Evolutionary conservation across 2,329 filamentous ascomycete genomes (phyloP).

Genomic region (Ceratocystis huliohia): DNA sequence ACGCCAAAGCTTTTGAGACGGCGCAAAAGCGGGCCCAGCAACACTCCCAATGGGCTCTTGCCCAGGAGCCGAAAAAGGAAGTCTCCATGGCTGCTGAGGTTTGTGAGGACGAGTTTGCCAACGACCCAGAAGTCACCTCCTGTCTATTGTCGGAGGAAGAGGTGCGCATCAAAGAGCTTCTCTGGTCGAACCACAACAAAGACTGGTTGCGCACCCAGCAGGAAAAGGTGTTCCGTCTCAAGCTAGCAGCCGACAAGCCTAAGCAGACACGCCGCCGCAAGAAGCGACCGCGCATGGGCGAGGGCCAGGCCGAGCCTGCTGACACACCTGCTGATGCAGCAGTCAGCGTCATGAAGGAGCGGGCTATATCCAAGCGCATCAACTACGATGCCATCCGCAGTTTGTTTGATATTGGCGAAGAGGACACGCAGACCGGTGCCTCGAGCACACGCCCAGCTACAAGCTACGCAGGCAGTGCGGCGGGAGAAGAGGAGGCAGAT

Average conservation of each 20-base stretch:
- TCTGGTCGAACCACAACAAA: slow-evolving; percentile 92
- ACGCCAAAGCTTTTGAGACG: slow-evolving; percentile 45
- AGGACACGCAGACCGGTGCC: slow-evolving; percentile 31
- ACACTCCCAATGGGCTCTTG: slow-evolving; percentile 40
- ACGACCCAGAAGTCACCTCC: slow-evolving; percentile 75
- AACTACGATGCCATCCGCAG: slow-evolving; percentile 54
- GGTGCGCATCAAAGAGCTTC: slow-evolving; percentile 68
- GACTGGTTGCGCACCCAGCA: slow-evolving; percentile 83
- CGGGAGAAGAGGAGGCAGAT: slow-evolving; percentile 29
- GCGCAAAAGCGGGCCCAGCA: slow-evolving; percentile 44
- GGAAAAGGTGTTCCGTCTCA: slow-evolving; percentile 64
- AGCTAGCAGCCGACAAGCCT: slow-evolving; percentile 45
- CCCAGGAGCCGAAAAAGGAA: slow-evolving; percentile 35
- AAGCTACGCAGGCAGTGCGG: slow-evolving; percentile 32
- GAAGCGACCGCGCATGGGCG: slow-evolving; percentile 47
- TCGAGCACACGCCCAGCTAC: slow-evolving; percentile 36
- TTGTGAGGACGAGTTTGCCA: slow-evolving; percentile 69
- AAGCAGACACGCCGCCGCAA: slow-evolving; percentile 46
- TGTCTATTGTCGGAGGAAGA: slow-evolving; percentile 65
- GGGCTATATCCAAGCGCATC: slow-evolving; percentile 60
- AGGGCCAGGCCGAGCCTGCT: slow-evolving; percentile 52
- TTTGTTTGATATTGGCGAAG: slow-evolving; percentile 38
- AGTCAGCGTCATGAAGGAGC: slow-evolving; percentile 52
- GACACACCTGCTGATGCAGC: slow-evolving; percentile 58
- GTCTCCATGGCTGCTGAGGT: slow-evolving; percentile 53